Conservation (phyloP, 1,139 yeast species). For the Candida sanyaensis region DNA sequence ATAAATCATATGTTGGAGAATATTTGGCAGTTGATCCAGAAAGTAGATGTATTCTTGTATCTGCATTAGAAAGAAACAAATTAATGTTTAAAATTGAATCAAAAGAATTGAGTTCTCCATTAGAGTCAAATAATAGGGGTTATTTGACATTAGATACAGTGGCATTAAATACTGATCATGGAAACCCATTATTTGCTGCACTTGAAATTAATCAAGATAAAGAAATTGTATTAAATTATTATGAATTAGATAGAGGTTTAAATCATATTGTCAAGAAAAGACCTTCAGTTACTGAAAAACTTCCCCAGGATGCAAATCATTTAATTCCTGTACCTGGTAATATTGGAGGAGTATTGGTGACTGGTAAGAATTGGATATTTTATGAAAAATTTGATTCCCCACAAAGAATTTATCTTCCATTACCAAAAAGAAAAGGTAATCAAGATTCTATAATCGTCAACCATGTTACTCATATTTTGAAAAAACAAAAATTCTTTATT, state of each 20-base stretch:
- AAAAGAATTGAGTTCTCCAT: conserved; percentile 64
- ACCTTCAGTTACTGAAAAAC: conserved; percentile 33
- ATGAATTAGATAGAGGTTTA: conserved; percentile 84
- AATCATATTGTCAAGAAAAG: conserved; percentile 64
- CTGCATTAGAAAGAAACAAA: conserved; percentile 74
- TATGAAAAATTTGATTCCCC: conserved; percentile 21
- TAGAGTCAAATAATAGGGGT: conserved; percentile 61
- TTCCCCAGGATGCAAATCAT: conserved; percentile 33
- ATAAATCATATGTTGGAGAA: conserved; percentile 77
- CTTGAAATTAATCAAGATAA: conserved; percentile 51
- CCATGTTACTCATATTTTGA: conserved; percentile 64
- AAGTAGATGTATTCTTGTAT: conserved; percentile 68
- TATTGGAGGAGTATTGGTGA: conserved; percentile 42
- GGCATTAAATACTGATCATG: conserved; percentile 74
- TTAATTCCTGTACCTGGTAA: conserved; percentile 36
- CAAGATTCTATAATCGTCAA: conserved; percentile 45
- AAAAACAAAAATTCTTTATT: conserved; percentile 64
- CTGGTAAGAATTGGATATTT: conserved; percentile 32
- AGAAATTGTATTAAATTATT: conserved; percentile 50
- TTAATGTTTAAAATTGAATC: conserved; percentile 50
- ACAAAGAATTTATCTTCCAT: conserved; percentile 26
- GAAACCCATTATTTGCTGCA: conserved; percentile 82
- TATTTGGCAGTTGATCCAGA: conserved; percentile 73
- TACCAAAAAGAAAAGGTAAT: conserved; percentile 42
- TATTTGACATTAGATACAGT: conserved; percentile 55